phyloP scores from a whole-genome alignment of 805 yeast genomes.

The Candida maesae region DNA sequence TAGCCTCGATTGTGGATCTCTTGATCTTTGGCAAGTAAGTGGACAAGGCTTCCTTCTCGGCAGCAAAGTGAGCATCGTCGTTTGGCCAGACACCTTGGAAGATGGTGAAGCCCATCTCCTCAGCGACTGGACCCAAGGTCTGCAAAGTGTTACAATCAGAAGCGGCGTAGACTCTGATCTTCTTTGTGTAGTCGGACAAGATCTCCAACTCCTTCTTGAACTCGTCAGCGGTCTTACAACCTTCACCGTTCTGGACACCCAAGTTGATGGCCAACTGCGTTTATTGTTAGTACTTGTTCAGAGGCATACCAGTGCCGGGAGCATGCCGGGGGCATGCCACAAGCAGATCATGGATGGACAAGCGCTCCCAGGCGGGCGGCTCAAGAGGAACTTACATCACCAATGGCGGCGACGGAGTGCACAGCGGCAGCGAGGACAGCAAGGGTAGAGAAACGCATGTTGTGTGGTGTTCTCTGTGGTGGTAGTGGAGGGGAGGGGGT shows the following conservation, averaged over 20 bases:
- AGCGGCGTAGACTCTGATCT: slow-evolving; percentile 83
- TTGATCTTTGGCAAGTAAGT: slow-evolving; percentile 70
- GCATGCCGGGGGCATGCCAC: background rate
- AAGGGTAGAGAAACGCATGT: slow-evolving; percentile 24
- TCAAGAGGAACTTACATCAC: slow-evolving; percentile 40
- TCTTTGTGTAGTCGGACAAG: slow-evolving; percentile 54
- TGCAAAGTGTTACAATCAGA: slow-evolving; percentile 92
- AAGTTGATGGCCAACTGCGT: slow-evolving; percentile 70
- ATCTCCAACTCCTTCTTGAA: slow-evolving; percentile 63
- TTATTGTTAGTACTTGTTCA: slow-evolving; percentile 15
- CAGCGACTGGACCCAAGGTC: slow-evolving; percentile 83
- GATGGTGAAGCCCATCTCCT: slow-evolving; percentile 66
- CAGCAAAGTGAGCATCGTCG: slow-evolving; percentile 70
- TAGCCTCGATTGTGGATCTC: slow-evolving; percentile 62
- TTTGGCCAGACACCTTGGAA: slow-evolving; percentile 94
- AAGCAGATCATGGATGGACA: background rate
- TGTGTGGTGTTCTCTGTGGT: background rate
- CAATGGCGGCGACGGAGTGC: slow-evolving; percentile 52
- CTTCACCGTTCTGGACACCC: slow-evolving; percentile 69
- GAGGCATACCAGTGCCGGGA: background rate
- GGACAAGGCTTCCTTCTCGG: slow-evolving; percentile 70
- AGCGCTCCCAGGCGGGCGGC: background rate
- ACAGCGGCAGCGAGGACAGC: slow-evolving; percentile 41
- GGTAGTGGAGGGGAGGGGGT: background rate
- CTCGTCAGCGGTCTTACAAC: slow-evolving; percentile 72